Conservation (phyloP, 2,329 filamentous ascomycete species). For the Scorias spongiosa region DNA sequence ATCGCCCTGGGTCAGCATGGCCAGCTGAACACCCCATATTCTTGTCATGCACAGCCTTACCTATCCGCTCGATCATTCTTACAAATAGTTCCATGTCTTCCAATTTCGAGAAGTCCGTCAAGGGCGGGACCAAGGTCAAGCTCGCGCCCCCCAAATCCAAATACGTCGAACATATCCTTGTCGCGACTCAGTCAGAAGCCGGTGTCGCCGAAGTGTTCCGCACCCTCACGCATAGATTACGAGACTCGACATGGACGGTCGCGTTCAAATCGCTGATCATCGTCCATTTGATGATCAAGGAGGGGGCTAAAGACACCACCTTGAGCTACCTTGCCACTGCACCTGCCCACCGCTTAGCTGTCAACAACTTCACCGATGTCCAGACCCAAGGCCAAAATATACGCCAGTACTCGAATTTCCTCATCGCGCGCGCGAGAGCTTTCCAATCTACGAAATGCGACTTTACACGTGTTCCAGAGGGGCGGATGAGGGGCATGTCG, state of each 20-base stretch:
- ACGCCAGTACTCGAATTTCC: constrained; percentile 75
- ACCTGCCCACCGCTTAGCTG: constrained; percentile 60
- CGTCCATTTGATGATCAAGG: constrained; percentile 91
- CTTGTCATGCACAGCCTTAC: no score
- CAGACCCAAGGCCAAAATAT: constrained; percentile 95
- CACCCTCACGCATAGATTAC: constrained; percentile 70
- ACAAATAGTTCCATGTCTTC: constrained; percentile 45
- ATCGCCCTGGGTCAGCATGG: no score
- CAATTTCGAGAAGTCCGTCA: constrained; percentile 97
- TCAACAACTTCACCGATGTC: constrained; percentile 84
- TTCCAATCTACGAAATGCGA: constrained; percentile 76
- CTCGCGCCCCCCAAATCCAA: constrained; percentile 87
- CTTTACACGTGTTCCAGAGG: constrained; percentile 72
- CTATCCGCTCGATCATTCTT: no score
- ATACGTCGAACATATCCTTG: constrained; percentile 95
- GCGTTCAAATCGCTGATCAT: constrained; percentile 97
- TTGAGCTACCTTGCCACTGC: constrained; percentile 71
- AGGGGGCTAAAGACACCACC: constrained; percentile 80
- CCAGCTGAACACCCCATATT: no score
- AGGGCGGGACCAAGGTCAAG: constrained; percentile 97
- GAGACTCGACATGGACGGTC: constrained; percentile 98
- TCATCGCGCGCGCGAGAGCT: constrained; percentile 65
- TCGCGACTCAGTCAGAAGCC: constrained; percentile 87
- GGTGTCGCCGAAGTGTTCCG: constrained; percentile 94
- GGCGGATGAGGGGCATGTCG: constrained; percentile 66